Conservation (phyloP, 257 asterid species). For the Solanum boliviense region DNA sequence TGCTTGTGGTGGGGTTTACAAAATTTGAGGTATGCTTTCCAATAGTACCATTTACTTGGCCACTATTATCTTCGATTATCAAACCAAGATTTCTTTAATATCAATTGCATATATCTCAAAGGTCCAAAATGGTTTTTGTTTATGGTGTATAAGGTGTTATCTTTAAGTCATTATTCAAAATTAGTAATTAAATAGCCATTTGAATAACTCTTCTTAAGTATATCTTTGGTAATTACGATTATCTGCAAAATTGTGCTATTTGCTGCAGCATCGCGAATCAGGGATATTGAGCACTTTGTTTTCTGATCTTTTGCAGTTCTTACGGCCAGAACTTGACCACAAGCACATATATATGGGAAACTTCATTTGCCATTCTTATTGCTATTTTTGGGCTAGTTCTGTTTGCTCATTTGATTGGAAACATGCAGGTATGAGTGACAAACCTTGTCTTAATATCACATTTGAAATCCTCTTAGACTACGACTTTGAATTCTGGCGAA, state of each 20-base stretch:
- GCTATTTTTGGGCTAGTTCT: conserved; percentile 83
- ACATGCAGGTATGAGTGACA: conserved; percentile 61
- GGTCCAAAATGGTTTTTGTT: neutral
- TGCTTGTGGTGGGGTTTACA: conserved; percentile 96
- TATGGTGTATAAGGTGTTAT: neutral
- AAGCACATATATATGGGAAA: conserved; percentile 75
- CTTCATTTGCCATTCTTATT: conserved; percentile 68
- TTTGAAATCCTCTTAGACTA: neutral
- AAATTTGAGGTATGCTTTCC: conserved; percentile 48
- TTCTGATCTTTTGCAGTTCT: conserved; percentile 39
- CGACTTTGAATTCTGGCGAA: neutral
- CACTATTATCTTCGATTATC: neutral
- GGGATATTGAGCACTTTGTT: neutral
- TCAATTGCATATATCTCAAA: neutral
- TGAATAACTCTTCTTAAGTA: neutral
- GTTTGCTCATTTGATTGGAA: conserved; percentile 83
- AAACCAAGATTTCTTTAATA: neutral
- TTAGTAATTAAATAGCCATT: neutral
- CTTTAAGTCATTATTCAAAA: neutral
- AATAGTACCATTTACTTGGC: neutral
- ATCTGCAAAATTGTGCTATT: neutral
- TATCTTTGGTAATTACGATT: neutral
- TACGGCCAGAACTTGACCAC: conserved; percentile 71
- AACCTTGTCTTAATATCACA: neutral
- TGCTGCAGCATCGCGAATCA: neutral